Conservation (phyloP, 805 yeast genomes). For the Starmerella lactis-condensi region DNA sequence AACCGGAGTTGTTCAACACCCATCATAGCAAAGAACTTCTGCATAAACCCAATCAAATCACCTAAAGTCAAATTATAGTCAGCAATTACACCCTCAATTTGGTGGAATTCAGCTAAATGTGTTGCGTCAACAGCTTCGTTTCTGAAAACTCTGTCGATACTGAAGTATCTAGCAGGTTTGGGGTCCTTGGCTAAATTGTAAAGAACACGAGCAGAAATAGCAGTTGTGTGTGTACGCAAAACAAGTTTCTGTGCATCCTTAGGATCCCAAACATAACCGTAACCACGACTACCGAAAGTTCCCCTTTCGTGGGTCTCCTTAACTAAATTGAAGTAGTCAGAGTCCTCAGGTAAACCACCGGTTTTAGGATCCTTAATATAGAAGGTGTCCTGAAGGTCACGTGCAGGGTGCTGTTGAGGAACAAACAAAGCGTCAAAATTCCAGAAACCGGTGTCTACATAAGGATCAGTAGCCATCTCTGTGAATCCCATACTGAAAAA, state of each 20-base stretch:
- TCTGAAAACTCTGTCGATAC: constrained; percentile 96
- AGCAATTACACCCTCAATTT: constrained; percentile 97
- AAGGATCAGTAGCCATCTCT: constrained; percentile 97
- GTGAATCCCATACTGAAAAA: constrained; percentile 96
- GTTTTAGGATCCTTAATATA: constrained; percentile 80
- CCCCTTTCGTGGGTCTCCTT: constrained; percentile 77
- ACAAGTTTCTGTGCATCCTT: constrained; percentile 83
- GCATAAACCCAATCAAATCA: constrained; percentile 95
- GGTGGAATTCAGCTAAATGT: constrained; percentile 97
- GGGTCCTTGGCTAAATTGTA: constrained; percentile 72
- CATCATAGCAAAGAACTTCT: constrained; percentile 89
- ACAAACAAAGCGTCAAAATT: constrained; percentile 90
- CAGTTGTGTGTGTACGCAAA: constrained; percentile 93
- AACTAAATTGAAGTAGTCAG: constrained; percentile 56
- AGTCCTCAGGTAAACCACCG: constrained; percentile 72
- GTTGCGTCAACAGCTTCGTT: constrained; percentile 99
- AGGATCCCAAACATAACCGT: constrained; percentile 93
- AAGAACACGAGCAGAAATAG: constrained; percentile 76
- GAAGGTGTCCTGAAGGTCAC: constrained; percentile 97
- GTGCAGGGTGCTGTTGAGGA: constrained; percentile 99
- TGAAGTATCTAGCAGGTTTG: constrained; percentile 75
- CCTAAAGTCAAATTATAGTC: constrained; percentile 90
- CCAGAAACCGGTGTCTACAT: constrained; percentile 98
- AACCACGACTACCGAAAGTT: constrained; percentile 86
- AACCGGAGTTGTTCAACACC: constrained; percentile 90